These are phyloP conservation scores for Pleoardoris graminearum DNA, from an alignment of 2,329 filamentous ascomycete genomes.

Conservation along the genomic window DNA sequence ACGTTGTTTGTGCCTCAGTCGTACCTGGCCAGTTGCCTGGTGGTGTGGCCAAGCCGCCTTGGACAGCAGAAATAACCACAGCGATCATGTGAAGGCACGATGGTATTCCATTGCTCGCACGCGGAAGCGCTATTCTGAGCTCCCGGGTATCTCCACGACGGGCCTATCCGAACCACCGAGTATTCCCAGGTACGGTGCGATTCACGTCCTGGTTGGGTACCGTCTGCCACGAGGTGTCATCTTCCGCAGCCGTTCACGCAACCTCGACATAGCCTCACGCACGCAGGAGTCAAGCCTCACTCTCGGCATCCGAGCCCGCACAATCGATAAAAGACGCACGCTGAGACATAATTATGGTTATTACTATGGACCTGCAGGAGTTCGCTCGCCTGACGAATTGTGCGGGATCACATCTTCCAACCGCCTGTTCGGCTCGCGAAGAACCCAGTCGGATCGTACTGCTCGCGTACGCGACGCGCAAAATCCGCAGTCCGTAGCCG, in stretches of 20 bases:
- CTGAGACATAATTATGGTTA: conserved; percentile 9
- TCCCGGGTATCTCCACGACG: conserved; percentile 4
- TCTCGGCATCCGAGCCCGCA: conserved; percentile 18
- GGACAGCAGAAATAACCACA: conserved; percentile 10
- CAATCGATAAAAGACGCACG: conserved; percentile 21
- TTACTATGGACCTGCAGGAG: conserved; percentile 6
- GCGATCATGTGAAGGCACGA: background rate
- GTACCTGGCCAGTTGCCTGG: background rate
- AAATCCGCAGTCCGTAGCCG: conserved; percentile 40
- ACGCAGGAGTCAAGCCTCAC: conserved; percentile 13
- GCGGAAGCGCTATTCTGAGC: conserved; percentile 24
- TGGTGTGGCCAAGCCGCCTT: conserved; percentile 5
- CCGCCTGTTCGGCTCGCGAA: conserved; percentile 48
- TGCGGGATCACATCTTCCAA: conserved; percentile 36
- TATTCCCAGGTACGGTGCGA: background rate
- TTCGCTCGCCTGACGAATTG: conserved; percentile 9
- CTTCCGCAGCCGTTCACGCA: conserved; percentile 9
- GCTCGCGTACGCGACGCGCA: conserved; percentile 39
- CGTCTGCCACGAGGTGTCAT: background rate
- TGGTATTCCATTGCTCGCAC: conserved; percentile 8
- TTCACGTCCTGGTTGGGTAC: background rate
- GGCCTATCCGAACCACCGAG: conserved; percentile 10
- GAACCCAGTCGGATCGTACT: conserved; percentile 48
- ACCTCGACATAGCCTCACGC: conserved; percentile 20
- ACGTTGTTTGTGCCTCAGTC: background rate